These are phyloP conservation scores for Rhodotorula taiwanensis DNA, from an alignment of 768 basidiomycete species.

Conservation along the genomic window DNA sequence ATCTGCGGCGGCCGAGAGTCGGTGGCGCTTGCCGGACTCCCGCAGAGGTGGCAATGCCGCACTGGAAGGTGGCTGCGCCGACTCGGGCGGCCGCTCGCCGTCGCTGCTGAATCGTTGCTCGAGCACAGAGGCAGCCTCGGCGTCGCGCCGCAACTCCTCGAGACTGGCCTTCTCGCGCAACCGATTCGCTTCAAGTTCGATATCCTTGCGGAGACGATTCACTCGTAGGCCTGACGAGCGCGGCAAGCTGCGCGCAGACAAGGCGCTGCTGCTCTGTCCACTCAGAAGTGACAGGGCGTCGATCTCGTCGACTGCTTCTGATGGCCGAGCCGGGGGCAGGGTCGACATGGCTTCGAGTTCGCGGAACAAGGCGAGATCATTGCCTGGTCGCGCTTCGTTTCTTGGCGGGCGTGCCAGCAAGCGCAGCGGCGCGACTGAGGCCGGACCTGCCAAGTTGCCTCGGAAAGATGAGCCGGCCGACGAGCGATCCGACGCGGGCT, in stretches of 20 bases:
- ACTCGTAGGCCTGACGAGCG: constrained; percentile 11
- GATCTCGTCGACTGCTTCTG: neutral
- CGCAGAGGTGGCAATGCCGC: neutral
- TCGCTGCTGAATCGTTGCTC: neutral
- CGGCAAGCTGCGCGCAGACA: neutral
- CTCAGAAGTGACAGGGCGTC: constrained; percentile 11
- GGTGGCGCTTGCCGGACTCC: neutral
- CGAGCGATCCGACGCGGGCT: neutral
- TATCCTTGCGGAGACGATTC: constrained; percentile 26
- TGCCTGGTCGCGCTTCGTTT: constrained; percentile 25
- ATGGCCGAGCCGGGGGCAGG: neutral
- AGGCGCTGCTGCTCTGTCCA: neutral
- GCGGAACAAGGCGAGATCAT: constrained; percentile 29
- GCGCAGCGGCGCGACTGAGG: constrained; percentile 14
- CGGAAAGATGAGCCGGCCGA: neutral
- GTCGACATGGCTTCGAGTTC: constrained; percentile 28
- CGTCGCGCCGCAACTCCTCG: constrained; percentile 3
- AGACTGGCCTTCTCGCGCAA: constrained; percentile 12
- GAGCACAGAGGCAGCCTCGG: neutral
- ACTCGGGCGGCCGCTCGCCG: neutral
- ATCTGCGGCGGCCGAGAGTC: constrained; percentile 1
- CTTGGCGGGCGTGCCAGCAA: constrained; percentile 25
- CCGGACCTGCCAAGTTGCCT: too few relatives aligned
- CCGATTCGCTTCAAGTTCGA: constrained; percentile 21
- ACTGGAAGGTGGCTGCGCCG: neutral